These are phyloP conservation scores for Allium fistulosum DNA, from an alignment of 106 monocot genomes.

Conservation along the genomic window DNA sequence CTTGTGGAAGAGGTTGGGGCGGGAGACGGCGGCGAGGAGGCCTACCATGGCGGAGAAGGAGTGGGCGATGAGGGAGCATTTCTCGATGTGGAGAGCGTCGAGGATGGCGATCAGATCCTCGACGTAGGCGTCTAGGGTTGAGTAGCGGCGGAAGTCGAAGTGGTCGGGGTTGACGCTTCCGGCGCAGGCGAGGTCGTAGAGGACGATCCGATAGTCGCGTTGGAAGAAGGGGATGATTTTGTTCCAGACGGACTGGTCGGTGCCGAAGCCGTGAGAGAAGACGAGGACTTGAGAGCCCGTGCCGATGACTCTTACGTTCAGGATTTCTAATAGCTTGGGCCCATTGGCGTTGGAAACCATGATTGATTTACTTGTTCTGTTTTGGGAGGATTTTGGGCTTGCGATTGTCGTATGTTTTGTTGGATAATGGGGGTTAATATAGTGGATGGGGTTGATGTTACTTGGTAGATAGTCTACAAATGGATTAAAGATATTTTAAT, in stretches of 20 bases:
- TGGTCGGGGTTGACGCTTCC: constrained; percentile 98
- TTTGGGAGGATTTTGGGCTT: too few relatives aligned
- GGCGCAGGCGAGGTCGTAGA: constrained; percentile 94
- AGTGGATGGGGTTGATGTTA: too few relatives aligned
- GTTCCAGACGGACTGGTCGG: constrained; percentile 95
- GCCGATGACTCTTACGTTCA: constrained; percentile 90
- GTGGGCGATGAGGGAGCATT: constrained; percentile 87
- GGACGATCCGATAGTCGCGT: constrained; percentile 67
- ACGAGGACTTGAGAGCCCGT: constrained; percentile 55
- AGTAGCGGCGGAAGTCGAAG: constrained; percentile 95
- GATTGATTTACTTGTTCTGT: too few relatives aligned
- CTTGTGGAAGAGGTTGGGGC: constrained; percentile 71
- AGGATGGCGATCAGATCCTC: constrained; percentile 81
- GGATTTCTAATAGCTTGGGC: constrained; percentile 56
- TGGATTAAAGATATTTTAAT: too few relatives aligned
- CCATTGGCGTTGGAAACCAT: background rate
- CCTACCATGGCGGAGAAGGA: constrained; percentile 98
- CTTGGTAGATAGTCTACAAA: too few relatives aligned
- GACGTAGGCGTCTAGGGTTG: constrained; percentile 80
- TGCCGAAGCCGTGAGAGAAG: constrained; percentile 92
- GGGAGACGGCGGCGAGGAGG: constrained; percentile 71
- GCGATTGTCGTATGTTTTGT: too few relatives aligned
- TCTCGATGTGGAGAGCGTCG: constrained; percentile 51
- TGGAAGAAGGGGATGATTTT: constrained; percentile 66
- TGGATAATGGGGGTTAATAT: too few relatives aligned